Evolutionary conservation across 805 yeast species (phyloP).

Genomic region (Saccharomycopsis malanga): DNA sequence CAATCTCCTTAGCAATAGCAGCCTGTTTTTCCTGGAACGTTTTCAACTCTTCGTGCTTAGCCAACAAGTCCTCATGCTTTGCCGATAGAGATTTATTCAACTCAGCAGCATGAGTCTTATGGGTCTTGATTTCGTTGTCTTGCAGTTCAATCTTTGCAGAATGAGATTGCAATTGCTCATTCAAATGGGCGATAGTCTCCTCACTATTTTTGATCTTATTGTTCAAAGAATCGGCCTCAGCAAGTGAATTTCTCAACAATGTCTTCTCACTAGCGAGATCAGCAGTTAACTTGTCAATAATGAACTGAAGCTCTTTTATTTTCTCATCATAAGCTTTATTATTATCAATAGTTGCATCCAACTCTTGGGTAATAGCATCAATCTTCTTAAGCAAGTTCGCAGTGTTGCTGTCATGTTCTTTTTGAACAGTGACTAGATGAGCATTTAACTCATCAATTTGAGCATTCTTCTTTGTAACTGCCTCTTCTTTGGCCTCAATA

Average conservation of each 20-base stretch:
- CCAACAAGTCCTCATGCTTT: background rate
- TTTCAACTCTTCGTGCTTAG: background rate
- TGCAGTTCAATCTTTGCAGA: background rate
- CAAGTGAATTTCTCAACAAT: background rate
- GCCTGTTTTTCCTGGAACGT: slow-evolving; percentile 8
- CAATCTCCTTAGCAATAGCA: slow-evolving; percentile 11
- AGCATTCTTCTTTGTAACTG: slow-evolving; percentile 12
- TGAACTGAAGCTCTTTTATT: slow-evolving; percentile 1
- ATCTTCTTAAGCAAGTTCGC: background rate
- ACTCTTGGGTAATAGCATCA: background rate
- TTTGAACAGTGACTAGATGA: background rate
- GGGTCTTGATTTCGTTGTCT: slow-evolving; percentile 4
- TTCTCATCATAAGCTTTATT: background rate
- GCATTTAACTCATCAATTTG: slow-evolving; percentile 14
- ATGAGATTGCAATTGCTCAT: background rate
- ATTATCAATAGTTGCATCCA: background rate
- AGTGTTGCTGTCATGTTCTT: background rate
- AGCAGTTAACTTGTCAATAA: slow-evolving; percentile 15
- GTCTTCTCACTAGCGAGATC: slow-evolving; percentile 16
- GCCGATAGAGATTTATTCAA: background rate
- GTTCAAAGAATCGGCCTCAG: background rate
- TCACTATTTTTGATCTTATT: background rate
- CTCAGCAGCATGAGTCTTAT: background rate
- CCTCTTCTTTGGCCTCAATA: slow-evolving; percentile 4
- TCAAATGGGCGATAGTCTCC: background rate